Conservation (phyloP, 495 filamentous ascomycete species). For the Podospora pseudoanserina region DNA sequence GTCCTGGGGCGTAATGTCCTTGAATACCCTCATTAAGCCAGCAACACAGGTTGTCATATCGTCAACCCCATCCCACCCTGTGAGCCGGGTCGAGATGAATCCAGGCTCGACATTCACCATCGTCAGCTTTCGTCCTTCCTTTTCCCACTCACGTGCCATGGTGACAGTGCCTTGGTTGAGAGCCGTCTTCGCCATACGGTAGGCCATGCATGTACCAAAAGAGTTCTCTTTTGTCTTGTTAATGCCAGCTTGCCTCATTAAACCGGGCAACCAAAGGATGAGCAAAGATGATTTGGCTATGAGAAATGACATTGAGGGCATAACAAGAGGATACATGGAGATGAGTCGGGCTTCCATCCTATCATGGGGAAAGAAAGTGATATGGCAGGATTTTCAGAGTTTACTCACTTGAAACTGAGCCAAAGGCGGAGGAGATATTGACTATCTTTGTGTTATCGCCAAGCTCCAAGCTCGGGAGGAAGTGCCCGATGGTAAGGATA, state of each 20-base stretch:
- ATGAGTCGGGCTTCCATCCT: no score
- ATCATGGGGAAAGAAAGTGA: no score
- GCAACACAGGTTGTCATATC: neutral
- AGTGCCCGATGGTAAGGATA: neutral
- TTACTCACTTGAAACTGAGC: neutral
- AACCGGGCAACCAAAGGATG: no score
- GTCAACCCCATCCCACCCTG: neutral
- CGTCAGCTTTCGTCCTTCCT: neutral
- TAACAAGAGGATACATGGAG: no score
- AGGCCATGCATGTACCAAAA: slow-evolving; percentile 1
- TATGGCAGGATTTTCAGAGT: neutral
- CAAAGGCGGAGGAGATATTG: neutral
- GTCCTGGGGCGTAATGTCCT: neutral
- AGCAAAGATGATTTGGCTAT: no score
- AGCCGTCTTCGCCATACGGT: neutral
- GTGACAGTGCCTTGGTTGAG: slow-evolving; percentile 1
- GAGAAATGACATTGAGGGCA: no score
- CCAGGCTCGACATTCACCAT: neutral
- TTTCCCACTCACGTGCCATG: slow-evolving; percentile 2
- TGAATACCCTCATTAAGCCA: neutral
- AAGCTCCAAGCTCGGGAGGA: neutral
- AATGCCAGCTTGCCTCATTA: neutral
- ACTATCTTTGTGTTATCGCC: neutral
- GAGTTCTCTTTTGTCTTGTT: neutral
- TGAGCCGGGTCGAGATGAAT: neutral